A percentile compares a stretch with the other conserved stretches of the same genome.
Conservation (phyloP, 345 rosid species). For the Orychophragmus violaceus region DNA sequence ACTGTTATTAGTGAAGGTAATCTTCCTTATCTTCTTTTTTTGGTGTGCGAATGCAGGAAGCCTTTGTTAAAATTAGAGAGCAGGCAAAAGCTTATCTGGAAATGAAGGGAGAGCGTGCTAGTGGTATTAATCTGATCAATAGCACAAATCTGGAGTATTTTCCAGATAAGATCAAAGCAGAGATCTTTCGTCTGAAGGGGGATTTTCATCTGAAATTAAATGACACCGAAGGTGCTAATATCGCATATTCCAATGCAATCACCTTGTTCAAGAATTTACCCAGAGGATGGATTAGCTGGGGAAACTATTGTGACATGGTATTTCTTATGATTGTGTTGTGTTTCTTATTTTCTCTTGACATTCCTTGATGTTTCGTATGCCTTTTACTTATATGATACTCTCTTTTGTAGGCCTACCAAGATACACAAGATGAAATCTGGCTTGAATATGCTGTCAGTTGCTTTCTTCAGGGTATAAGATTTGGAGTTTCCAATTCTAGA, state of each 20-base stretch:
- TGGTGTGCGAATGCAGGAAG: slow-evolving; percentile 54
- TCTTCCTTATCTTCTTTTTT: not conserved
- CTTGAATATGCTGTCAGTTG: slow-evolving; percentile 80
- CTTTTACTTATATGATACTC: not conserved
- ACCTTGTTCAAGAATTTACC: slow-evolving; percentile 82
- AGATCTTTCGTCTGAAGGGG: slow-evolving; percentile 76
- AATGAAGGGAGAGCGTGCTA: slow-evolving; percentile 77
- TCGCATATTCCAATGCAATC: slow-evolving; percentile 86
- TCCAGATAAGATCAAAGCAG: slow-evolving; percentile 79
- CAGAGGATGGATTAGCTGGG: slow-evolving; percentile 99
- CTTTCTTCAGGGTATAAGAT: slow-evolving; percentile 96
- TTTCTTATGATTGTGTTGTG: slow-evolving; percentile 8
- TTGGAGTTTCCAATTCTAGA: slow-evolving; percentile 87
- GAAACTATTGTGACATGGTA: slow-evolving; percentile 94
- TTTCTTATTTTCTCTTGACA: not conserved
- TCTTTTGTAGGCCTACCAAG: slow-evolving; percentile 67
- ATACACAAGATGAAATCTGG: slow-evolving; percentile 82
- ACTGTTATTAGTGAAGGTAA: not conserved
- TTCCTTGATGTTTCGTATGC: not conserved
- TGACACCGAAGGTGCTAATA: slow-evolving; percentile 74
- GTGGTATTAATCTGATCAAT: slow-evolving; percentile 76
- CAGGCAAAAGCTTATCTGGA: slow-evolving; percentile 90
- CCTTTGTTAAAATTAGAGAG: slow-evolving; percentile 91
- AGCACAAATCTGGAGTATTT: slow-evolving; percentile 90
- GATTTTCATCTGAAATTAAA: slow-evolving; percentile 71